Conservation (phyloP, 2,329 filamentous ascomycete genomes). For the Ophiosphaerella korrae region DNA sequence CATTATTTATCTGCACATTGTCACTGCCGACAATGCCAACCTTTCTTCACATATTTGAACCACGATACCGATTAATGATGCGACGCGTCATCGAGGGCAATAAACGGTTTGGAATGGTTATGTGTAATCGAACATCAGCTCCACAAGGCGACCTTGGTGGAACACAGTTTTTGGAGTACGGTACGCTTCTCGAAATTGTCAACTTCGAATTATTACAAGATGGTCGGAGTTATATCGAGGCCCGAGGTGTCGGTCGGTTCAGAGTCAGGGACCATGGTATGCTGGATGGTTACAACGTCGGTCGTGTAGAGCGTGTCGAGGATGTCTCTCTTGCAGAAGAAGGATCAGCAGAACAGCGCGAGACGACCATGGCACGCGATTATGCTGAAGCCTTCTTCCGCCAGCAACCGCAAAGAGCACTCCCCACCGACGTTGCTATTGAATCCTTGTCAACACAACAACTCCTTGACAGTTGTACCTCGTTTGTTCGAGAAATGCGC, state of each 20-base stretch:
- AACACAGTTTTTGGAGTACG: conserved; percentile 71
- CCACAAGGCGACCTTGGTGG: conserved; percentile 59
- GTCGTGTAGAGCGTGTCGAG: conserved; percentile 75
- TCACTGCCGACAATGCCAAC: conserved; percentile 82
- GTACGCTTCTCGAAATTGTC: conserved; percentile 77
- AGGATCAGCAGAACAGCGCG: conserved; percentile 73
- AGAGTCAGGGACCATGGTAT: conserved; percentile 67
- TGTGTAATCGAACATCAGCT: conserved; percentile 64
- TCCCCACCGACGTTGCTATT: conserved; percentile 46
- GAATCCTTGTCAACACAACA: conserved; percentile 70
- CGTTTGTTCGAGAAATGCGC: conserved; percentile 73
- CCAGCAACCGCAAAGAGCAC: conserved; percentile 34
- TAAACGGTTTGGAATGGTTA: conserved; percentile 83
- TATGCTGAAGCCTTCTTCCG: conserved; percentile 43
- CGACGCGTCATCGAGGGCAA: conserved; percentile 74
- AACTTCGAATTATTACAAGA: conserved; percentile 76
- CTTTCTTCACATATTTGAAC: conserved; percentile 89
- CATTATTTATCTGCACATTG: conserved; percentile 79
- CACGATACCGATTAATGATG: conserved; percentile 90
- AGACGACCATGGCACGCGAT: conserved; percentile 57
- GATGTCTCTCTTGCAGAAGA: conserved; percentile 84
- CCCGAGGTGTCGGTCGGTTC: conserved; percentile 77
- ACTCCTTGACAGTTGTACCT: conserved; percentile 67
- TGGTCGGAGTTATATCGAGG: conserved; percentile 81
- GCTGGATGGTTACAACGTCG: conserved; percentile 78